Percentiles rank a stretch among this genome's conserved stretches.
These are phyloP conservation scores for Aureobasidium uvarum DNA, from an alignment of 2,329 filamentous ascomycete genomes.

Conservation along the genomic window DNA sequence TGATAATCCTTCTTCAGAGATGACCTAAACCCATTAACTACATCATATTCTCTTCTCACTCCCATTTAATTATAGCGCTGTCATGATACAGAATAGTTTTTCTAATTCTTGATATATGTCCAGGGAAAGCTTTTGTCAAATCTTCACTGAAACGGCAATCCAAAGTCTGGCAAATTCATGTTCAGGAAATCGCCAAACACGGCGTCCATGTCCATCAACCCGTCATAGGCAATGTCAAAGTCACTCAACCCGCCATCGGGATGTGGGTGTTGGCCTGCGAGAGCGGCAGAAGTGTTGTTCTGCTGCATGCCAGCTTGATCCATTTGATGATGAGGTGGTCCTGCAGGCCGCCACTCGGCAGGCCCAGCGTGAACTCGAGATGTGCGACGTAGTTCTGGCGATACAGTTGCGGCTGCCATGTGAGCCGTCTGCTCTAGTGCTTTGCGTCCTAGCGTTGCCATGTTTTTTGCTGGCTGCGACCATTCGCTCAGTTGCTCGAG, in stretches of 20 bases:
- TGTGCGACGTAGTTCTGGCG: not conserved
- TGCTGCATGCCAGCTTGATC: not conserved
- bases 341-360: not conserved
- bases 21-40: not conserved
- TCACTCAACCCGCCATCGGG: slow-evolving; percentile 1
- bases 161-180: slow-evolving; percentile 27
- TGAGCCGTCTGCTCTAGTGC: slow-evolving; percentile 27
- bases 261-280: not conserved
- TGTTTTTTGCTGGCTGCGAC: slow-evolving; percentile 26
- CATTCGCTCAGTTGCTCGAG: slow-evolving; percentile 25
- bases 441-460: slow-evolving; percentile 27
- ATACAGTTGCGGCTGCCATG: not conserved
- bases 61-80: not conserved
- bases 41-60: not conserved
- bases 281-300: not conserved
- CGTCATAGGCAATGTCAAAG: slow-evolving; percentile 19
- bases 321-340: not conserved
- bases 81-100: not conserved
- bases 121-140: not conserved
- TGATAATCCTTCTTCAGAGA: not conserved
- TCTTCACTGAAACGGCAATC: slow-evolving; percentile 7
- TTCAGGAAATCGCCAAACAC: slow-evolving; percentile 29
- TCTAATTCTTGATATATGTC: not conserved
- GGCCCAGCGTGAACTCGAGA: not conserved
- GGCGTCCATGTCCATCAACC: slow-evolving; percentile 29